Conservation (phyloP, 106 monocot genomes). For the Narthecium ossifragum region DNA sequence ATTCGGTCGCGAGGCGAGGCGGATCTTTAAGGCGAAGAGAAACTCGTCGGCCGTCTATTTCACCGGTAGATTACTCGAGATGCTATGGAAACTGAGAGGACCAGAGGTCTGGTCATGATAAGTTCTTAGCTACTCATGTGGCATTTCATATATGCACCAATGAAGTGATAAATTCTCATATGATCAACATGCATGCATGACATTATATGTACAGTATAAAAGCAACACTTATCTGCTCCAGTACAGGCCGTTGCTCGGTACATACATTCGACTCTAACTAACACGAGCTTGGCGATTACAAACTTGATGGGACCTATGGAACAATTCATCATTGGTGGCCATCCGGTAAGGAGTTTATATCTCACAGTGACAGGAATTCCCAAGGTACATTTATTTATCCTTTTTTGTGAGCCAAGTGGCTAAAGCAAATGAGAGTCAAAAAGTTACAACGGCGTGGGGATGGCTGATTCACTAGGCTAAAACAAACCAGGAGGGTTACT, state of each 20-base stretch:
- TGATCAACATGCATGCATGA: too few species aligned
- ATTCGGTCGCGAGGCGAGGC: background rate
- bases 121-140: too few species aligned
- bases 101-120: background rate
- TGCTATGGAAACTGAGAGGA: background rate
- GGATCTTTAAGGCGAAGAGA: background rate
- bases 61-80: background rate
- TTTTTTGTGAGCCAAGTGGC: too few species aligned
- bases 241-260: background rate
- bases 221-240: too few species aligned
- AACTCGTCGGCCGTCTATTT: background rate
- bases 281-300: conserved; percentile 2
- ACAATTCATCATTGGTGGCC: background rate
- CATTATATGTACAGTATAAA: too few species aligned
- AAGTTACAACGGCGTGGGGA: too few species aligned
- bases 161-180: too few species aligned
- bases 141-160: too few species aligned
- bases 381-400: background rate
- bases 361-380: background rate
- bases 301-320: conserved; percentile 1
- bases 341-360: background rate
- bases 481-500: too few species aligned
- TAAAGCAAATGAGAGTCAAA: too few species aligned
- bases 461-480: too few species aligned
- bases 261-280: background rate